Evolutionary conservation across 345 rosid species (phyloP).

Genomic region (Linum lewisii): DNA sequence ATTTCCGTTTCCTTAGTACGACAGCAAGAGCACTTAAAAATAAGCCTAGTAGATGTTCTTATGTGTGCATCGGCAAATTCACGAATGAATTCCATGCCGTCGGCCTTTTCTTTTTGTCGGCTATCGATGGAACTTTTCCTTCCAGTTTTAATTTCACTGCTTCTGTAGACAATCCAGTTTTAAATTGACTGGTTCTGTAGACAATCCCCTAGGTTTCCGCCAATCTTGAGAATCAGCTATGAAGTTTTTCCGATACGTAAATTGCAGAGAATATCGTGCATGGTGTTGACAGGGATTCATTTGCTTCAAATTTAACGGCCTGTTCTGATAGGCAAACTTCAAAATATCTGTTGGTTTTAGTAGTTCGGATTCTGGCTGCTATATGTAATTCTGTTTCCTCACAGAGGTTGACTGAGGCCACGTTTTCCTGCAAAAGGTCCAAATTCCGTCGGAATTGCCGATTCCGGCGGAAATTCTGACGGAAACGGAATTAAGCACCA

Average conservation of each 20-base stretch:
- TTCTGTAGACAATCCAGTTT: neutral
- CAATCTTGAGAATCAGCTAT: neutral
- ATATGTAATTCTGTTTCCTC: neutral
- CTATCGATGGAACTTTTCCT: too few relatives aligned
- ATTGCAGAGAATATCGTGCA: neutral
- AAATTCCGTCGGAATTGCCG: too few relatives aligned
- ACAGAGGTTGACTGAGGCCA: neutral
- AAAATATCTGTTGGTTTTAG: neutral
- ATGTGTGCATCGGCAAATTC: neutral
- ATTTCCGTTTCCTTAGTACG: too few relatives aligned
- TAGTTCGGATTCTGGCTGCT: neutral
- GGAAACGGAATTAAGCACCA: too few relatives aligned
- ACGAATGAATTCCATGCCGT: neutral
- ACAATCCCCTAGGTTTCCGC: neutral
- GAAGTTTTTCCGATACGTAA: neutral
- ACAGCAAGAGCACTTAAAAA: neutral
- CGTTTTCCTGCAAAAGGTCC: too few relatives aligned
- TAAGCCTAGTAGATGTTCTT: neutral
- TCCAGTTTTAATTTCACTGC: too few relatives aligned
- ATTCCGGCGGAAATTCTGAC: too few relatives aligned
- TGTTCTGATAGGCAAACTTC: neutral
- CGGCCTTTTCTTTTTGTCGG: neutral
- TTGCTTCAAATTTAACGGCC: too few relatives aligned
- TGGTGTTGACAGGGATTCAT: neutral
- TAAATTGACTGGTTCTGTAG: too few relatives aligned